These are phyloP conservation scores for Vigna radiata DNA, from an alignment of 306 rosid species.

Conservation along the genomic window DNA sequence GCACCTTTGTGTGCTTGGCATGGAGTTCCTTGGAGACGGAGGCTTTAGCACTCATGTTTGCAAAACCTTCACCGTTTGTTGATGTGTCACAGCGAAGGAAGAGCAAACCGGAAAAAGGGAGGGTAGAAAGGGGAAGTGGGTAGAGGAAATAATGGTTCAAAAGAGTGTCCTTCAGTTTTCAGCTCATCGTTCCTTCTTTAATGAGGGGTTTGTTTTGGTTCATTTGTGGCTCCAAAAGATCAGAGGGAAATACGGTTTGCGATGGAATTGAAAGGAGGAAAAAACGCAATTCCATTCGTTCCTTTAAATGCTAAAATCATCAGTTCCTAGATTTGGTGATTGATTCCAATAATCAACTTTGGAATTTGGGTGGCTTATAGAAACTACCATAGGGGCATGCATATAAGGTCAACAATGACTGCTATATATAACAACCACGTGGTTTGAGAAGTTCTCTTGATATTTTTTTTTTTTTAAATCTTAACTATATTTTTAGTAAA, in stretches of 20 bases:
- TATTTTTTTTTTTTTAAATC: too few species aligned
- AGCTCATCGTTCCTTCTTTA: background rate
- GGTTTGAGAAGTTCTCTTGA: background rate
- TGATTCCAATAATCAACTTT: background rate
- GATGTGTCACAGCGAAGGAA: slow-evolving; percentile 37
- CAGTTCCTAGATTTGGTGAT: background rate
- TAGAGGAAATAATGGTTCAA: background rate
- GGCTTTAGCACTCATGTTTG: slow-evolving; percentile 79
- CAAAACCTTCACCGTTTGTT: slow-evolving; percentile 38
- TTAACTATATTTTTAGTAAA: too few species aligned
- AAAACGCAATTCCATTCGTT: slow-evolving; percentile 31
- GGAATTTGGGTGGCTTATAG: slow-evolving; percentile 7
- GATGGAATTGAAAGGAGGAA: slow-evolving; percentile 25
- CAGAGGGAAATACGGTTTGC: slow-evolving; percentile 45
- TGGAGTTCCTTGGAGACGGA: slow-evolving; percentile 86
- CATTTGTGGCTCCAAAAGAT: slow-evolving; percentile 48
- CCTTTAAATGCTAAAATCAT: background rate
- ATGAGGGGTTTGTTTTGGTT: background rate
- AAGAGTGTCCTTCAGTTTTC: background rate
- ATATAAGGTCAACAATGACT: background rate
- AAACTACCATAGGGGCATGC: background rate
- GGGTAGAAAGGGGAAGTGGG: background rate
- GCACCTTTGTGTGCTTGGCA: slow-evolving; percentile 77
- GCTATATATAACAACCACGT: background rate
- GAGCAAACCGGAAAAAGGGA: slow-evolving; percentile 21